Evolutionary conservation across 2,329 filamentous ascomycete genomes (phyloP).

Genomic region (Fusarium temperatum): DNA sequence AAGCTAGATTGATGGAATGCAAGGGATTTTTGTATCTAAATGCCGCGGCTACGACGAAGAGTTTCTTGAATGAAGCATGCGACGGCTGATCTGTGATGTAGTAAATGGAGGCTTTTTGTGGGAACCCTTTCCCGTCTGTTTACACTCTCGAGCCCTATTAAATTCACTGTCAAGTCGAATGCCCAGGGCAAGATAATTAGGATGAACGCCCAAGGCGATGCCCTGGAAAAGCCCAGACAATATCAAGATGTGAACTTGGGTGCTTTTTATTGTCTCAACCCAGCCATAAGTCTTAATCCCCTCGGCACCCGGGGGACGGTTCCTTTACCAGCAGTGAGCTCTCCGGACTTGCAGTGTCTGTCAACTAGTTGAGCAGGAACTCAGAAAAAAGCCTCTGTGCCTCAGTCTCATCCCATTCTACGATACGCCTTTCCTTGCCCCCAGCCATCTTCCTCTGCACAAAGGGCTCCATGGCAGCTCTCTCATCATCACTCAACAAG

Average conservation of each 20-base stretch:
- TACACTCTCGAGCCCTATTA: not conserved
- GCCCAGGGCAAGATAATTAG: too few species aligned
- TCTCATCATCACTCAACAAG: conserved; percentile 41
- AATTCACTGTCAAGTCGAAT: not conserved
- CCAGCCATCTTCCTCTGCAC: conserved; percentile 47
- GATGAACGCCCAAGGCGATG: not conserved
- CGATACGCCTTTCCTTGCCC: conserved; percentile 33
- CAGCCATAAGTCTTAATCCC: not conserved
- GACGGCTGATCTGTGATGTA: too few species aligned
- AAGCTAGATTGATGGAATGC: too few species aligned
- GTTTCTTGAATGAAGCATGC: too few species aligned
- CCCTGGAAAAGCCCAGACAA: not conserved
- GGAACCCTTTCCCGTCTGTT: not conserved
- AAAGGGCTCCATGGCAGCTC: conserved; percentile 42
- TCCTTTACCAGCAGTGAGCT: not conserved
- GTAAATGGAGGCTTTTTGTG: not conserved
- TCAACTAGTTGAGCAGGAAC: not conserved
- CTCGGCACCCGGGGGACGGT: not conserved
- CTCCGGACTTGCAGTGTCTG: not conserved
- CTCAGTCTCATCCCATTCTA: conserved; percentile 36
- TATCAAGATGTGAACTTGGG: not conserved
- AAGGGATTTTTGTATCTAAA: accelerated
- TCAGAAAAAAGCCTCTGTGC: not conserved
- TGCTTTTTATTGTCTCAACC: too few species aligned
- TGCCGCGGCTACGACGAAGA: too few species aligned